Evolutionary conservation across 495 filamentous ascomycete species (phyloP), one percentile per base, ranked within the genome.

Genomic region (Podospora pseudoanserina): DNA sequence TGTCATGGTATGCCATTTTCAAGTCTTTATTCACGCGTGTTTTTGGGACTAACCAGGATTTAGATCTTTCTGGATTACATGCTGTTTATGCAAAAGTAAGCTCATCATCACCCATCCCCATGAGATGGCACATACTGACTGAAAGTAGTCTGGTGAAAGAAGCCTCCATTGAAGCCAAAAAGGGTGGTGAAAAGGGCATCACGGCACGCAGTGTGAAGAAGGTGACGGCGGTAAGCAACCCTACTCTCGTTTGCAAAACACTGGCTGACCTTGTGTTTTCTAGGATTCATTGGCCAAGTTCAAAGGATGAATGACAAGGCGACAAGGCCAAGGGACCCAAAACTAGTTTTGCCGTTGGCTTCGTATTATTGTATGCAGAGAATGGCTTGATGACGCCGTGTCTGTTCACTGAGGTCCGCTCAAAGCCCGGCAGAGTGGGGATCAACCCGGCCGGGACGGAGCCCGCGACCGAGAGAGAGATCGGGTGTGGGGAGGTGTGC

Each of bases 51-150:
- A 18, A 18, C 15, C 44, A 6, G 7, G 57, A 15, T 58, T 27
- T 69, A 95, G 92, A 90, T 95, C 26, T 96, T 93, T 74, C 83
- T 97, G 44, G 91, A 97, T 73, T 97, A 97, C 74, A 89, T 91
- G 74, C 84, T 96, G 7, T 97, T 97, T 73, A 87, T 97, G 81
- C 89, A 96, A 84, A 89, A 90, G 93, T 95, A 79, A 69, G 86
- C 61, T 20, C 16, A 18, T 2, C 68, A 19, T 0, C 44, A 53
- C 27, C 65, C 20, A 20, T 6, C n/a, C 32, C 7, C 4, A 3
- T 30, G 0, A 32, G 7, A 20, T 49, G 27, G 1, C 4, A 4
- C 16, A 71, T 39, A 74, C 70, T 32, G 53, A 73, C 59, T 15
- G 67, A 5, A 44, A 44, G 60, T 72, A 97, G 93, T 60, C 82